Conservation (phyloP, 345 rosid genomes). For the Kandelia obovata region DNA sequence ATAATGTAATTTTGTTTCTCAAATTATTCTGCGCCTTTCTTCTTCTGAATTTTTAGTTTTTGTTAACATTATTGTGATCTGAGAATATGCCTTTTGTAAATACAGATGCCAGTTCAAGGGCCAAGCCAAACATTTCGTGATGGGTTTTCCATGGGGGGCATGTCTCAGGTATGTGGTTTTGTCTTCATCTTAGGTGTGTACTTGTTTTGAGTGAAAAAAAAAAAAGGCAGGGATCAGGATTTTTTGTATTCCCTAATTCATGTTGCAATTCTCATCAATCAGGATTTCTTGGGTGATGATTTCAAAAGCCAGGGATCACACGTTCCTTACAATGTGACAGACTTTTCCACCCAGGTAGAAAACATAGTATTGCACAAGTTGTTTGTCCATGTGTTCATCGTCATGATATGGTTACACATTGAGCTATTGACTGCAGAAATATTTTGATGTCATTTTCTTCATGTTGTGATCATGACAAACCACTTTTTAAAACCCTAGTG, state of each 20-base stretch:
- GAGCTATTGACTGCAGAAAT: too few species aligned
- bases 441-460: too few species aligned
- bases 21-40: not conserved
- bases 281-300: slow-evolving; percentile 98
- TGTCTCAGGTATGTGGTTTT: slow-evolving; percentile 70
- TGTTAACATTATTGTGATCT: slow-evolving; percentile 10
- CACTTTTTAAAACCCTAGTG: too few species aligned
- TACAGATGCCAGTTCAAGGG: slow-evolving; percentile 74
- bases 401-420: too few species aligned
- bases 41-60: not conserved
- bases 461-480: too few species aligned
- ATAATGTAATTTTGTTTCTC: slow-evolving; percentile 31
- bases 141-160: slow-evolving; percentile 95
- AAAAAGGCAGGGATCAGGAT: not conserved
- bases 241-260: slow-evolving; percentile 9
- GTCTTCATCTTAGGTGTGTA: not conserved
- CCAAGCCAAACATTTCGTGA: slow-evolving; percentile 86
- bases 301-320: slow-evolving; percentile 98
- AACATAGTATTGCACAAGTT: too few species aligned
- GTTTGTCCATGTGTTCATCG: too few species aligned
- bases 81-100: slow-evolving; percentile 16
- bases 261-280: slow-evolving; percentile 11
- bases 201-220: not conserved
- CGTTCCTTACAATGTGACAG: slow-evolving; percentile 81
- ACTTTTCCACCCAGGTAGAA: slow-evolving; percentile 84